A percentile compares a stretch with the other conserved stretches of the same genome.
Evolutionary conservation across 306 rosid genomes (phyloP).

Genomic region (Fagus crenata): DNA sequence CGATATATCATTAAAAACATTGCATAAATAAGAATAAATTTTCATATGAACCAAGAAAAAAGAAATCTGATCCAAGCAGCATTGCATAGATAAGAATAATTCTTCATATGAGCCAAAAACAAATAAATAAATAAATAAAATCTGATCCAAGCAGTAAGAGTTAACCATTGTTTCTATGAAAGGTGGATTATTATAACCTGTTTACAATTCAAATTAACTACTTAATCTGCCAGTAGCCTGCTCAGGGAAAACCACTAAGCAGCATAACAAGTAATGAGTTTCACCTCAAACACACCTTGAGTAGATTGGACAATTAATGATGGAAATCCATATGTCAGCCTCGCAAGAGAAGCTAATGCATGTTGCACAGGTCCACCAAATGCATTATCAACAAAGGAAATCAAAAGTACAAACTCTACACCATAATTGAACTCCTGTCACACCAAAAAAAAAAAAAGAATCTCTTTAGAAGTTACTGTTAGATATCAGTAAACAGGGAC

Average conservation of each 20-base stretch:
- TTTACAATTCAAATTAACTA: conserved; percentile 10
- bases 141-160: not conserved
- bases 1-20: not conserved
- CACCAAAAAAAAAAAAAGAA: conserved; percentile 13
- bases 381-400: conserved; percentile 54
- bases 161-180: not conserved
- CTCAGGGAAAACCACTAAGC: conserved; percentile 16
- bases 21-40: no score
- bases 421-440: conserved; percentile 85
- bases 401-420: conserved; percentile 74
- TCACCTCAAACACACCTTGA: conserved; percentile 49
- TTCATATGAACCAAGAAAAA: no score
- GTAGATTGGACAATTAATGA: conserved; percentile 87
- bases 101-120: not conserved
- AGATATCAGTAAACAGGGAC: conserved; percentile 7
- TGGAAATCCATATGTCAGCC: conserved; percentile 52
- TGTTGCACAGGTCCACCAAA: conserved; percentile 41
- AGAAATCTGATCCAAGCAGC: not conserved
- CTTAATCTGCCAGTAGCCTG: conserved; percentile 10
- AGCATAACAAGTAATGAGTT: conserved; percentile 25
- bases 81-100: conserved; percentile 1
- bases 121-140: not conserved
- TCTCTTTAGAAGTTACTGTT: conserved; percentile 7
- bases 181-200: conserved; percentile 6
- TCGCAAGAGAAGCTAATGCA: conserved; percentile 61